Conservation (phyloP, 2,329 filamentous ascomycete genomes). For the Verticillium longisporum region DNA sequence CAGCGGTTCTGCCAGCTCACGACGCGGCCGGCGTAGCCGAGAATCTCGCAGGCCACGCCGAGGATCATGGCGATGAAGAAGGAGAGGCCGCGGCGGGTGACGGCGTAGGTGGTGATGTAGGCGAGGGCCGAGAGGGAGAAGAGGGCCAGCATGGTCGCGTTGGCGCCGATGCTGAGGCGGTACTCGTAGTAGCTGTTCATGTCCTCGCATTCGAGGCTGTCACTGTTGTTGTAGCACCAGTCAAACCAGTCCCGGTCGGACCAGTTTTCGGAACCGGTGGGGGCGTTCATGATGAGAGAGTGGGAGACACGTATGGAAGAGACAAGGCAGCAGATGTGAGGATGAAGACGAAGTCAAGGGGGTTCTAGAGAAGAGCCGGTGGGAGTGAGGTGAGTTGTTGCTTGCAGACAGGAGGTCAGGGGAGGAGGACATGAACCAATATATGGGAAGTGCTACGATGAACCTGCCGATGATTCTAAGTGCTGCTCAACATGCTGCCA, state of each 20-base stretch:
- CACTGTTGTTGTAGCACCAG: constrained; percentile 22
- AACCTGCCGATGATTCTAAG: too few relatives aligned
- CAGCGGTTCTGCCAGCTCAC: constrained; percentile 48
- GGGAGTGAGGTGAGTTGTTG: not conserved
- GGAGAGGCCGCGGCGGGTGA: constrained; percentile 38
- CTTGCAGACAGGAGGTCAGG: too few relatives aligned
- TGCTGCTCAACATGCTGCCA: not conserved
- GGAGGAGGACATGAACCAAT: too few relatives aligned
- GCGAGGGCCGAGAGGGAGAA: constrained; percentile 39
- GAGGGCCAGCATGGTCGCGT: constrained; percentile 41
- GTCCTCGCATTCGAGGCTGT: constrained; percentile 19
- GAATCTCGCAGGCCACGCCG: constrained; percentile 47
- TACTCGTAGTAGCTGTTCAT: constrained; percentile 42
- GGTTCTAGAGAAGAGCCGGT: not conserved
- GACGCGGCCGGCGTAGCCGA: constrained; percentile 54
- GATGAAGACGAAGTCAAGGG: not conserved
- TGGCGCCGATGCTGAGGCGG: constrained; percentile 44
- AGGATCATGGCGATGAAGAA: constrained; percentile 47
- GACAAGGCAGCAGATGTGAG: not conserved
- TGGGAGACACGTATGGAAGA: not conserved
- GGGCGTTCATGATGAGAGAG: not conserved
- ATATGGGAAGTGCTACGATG: too few relatives aligned
- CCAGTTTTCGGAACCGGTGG: constrained; percentile 10
- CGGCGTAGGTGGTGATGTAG: constrained; percentile 30
- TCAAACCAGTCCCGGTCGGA: constrained; percentile 1